A percentile compares a stretch with the other conserved stretches of the same genome.
Evolutionary conservation across 129 eudicot species (phyloP).

Genomic region (Flaveria sonorensis): DNA sequence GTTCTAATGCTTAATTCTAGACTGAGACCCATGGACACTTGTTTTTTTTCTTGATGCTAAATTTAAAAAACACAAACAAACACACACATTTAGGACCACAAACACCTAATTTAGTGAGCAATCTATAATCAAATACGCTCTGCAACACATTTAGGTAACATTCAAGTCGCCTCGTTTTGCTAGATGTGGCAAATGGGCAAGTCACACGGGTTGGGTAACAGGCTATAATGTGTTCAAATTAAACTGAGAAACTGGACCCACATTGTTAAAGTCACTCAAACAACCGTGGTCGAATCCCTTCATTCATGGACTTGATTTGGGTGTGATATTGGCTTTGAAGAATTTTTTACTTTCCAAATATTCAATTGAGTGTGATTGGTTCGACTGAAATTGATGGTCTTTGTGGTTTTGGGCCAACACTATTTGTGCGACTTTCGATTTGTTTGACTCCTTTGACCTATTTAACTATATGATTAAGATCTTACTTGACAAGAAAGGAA

Average conservation of each 20-base stretch:
- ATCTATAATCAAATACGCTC: slow-evolving; percentile 1
- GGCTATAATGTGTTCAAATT: neutral
- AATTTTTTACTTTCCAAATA: too few species aligned
- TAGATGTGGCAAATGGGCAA: neutral
- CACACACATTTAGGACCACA: slow-evolving; percentile 20
- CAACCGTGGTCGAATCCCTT: neutral
- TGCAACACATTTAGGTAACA: neutral
- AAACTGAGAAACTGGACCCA: neutral
- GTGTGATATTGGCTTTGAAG: too few species aligned
- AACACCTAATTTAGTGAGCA: slow-evolving; percentile 18
- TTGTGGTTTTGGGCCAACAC: too few species aligned
- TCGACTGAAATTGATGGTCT: too few species aligned
- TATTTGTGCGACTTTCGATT: neutral
- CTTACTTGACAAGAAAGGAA: neutral
- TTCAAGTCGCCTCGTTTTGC: neutral
- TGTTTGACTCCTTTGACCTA: neutral
- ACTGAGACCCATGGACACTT: slow-evolving; percentile 20
- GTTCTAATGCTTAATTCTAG: slow-evolving; percentile 20
- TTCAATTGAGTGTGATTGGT: too few species aligned
- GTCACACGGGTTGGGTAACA: neutral
- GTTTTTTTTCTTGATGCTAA: slow-evolving; percentile 14
- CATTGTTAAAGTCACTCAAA: neutral
- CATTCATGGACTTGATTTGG: too few species aligned
- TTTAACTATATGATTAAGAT: neutral
- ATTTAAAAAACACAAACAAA: neutral